Base-by-base conservation (phyloP, 441 rosid genomes). In the Geranium incanum region DNA sequence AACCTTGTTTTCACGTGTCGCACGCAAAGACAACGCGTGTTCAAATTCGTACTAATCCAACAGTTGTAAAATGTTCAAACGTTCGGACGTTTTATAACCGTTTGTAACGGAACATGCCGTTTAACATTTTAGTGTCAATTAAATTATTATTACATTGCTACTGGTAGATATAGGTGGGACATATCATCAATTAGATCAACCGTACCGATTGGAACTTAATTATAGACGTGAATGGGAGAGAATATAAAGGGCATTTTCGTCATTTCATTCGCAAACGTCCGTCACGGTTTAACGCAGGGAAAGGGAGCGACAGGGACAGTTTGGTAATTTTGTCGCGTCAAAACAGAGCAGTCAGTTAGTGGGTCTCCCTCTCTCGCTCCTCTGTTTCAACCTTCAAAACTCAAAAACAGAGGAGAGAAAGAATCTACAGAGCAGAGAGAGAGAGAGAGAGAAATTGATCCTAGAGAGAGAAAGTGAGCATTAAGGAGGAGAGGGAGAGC, bases 271-370 rank as follows among this genome's bases (percentile, higher is more conserved):
- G 12, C 65, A 59, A 59, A 2, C 21, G 36, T 59, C 65, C 12
- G 65, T 59, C 19, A 15, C 62, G 19, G 18, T 55, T 59, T 12
- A 19, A 18, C 7, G 18, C 19, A 18, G 18, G 16, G 62, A 55
- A 19, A 55, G 16, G 18, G 62, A 19, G 18, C 6, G 63, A 57
- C 19, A 59, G 36, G 65, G 65, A 19, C 65, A 12, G 65, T 59
- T 59, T 59, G 65, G 65, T 59, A 59, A 59, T 59, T 59, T 18
- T 48, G 65, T 12, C 33, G 65, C 19, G 28, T 19, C 19, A n/a
- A 48, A 59, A 12, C 55, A 57, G 64, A 9, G 64, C 64, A 59
- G 64, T 48, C 59, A 50, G 59, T 52, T 52, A n/a, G 16, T 52
- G 60, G 60, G 60, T 52, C 60, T 52, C 60, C 13, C 55, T 45